Base-by-base conservation (phyloP, 164 flowering plant species). In the Aristolochia contorta region DNA sequence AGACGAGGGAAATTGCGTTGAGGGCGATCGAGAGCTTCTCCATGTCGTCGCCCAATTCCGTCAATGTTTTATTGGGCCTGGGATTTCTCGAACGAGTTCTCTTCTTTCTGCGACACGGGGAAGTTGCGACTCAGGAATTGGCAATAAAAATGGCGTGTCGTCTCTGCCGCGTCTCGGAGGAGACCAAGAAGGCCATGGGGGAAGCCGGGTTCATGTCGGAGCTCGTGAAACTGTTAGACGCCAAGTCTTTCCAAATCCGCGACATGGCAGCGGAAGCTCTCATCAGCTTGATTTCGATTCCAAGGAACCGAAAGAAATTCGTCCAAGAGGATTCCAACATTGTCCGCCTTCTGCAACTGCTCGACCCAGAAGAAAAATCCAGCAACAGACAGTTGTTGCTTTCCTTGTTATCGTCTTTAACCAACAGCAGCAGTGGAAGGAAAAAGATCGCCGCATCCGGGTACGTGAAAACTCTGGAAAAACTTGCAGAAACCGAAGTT, bases 251-350 rank as follows among this genome's bases (percentile, higher is more conserved):
- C 47, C 89, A 87, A 22, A 69, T 85, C 22, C 70, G 88, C 5
- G 95, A 84, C 74, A 79, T 80, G 80, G 97, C 97, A 19, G 82
- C 88, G 1, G 91, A 82, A 52, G 82, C 85, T 3, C 79, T 94
- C 1, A 75, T 77, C 3, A 65, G 56, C 54, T 68, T 93, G 85
- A 69, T 88, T 12, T 62, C 59, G 20, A 71, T 86, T 12, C 78
- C 84, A 1, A 91, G 65, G 65, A 91, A 89, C 50, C 60, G 89
- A 12, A 81, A 71, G 72, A 74, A 65, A 49, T 81, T 94, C 30
- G 62, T 77, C 14, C 86, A 82, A 32, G 93, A 84, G 37, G 91
- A 85, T 37, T 57, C 67, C 6, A 80, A 77, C 65, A 68, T 85
- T 7, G 71, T 59, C 15, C 18, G 73, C 12, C 30, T 94, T 47